Percentiles rank a stretch among this genome's conserved stretches.
Conservation (phyloP, 148 eudicot species). For the Rhododendron ovatum region DNA sequence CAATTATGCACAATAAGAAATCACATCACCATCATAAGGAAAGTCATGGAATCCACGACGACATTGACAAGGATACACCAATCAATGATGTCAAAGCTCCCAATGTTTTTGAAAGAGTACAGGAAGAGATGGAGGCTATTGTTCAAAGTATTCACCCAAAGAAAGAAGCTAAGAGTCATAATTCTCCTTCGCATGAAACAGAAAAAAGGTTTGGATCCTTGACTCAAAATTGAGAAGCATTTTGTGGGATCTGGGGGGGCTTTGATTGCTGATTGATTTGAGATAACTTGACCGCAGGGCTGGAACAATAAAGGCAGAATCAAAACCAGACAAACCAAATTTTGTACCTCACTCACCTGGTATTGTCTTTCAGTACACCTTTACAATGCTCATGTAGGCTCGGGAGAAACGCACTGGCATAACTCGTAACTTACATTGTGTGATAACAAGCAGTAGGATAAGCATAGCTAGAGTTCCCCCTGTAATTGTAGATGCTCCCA, state of each 20-base stretch:
- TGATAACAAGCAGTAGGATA: neutral
- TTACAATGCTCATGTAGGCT: neutral
- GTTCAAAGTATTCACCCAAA: constrained; percentile 48
- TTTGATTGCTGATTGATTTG: neutral
- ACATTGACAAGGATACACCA: constrained; percentile 61
- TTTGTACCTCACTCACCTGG: neutral
- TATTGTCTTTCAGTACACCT: neutral
- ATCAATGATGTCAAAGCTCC: constrained; percentile 62
- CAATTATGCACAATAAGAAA: constrained; percentile 25
- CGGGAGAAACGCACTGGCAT: neutral
- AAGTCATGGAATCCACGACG: constrained; percentile 69
- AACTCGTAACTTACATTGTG: neutral
- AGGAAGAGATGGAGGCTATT: constrained; percentile 89
- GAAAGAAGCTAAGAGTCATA: constrained; percentile 32
- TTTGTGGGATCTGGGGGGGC: neutral
- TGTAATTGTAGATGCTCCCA: neutral
- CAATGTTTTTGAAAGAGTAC: constrained; percentile 51
- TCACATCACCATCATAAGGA: constrained; percentile 68
- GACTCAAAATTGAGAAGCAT: neutral
- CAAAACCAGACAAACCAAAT: neutral
- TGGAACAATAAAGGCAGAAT: neutral
- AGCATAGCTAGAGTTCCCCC: neutral
- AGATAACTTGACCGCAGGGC: neutral
- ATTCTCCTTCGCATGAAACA: neutral
- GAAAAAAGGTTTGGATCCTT: constrained; percentile 7